These are phyloP conservation scores for Pseudocercospora macadamiae DNA, from an alignment of 2,329 filamentous ascomycete genomes.

Conservation along the genomic window DNA sequence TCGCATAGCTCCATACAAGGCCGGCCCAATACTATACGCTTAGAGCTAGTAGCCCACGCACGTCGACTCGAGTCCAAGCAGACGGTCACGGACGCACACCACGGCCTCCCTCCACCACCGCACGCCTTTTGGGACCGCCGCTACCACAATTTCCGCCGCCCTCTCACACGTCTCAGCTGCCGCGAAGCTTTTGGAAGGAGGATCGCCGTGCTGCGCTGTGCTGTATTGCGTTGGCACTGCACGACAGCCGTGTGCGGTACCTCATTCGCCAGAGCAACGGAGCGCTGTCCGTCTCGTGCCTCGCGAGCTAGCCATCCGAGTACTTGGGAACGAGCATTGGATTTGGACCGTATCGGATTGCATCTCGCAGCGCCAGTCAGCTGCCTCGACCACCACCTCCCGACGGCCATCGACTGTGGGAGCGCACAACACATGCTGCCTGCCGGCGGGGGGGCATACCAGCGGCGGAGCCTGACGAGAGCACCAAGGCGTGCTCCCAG, in stretches of 20 bases:
- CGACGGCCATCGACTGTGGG: constrained; percentile 2
- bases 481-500: neutral
- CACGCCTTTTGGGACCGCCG: neutral
- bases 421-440: constrained; percentile 5
- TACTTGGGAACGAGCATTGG: neutral
- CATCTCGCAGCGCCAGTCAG: neutral
- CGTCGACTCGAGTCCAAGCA: neutral
- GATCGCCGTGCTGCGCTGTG: neutral
- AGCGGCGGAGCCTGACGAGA: neutral
- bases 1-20: neutral
- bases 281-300: constrained; percentile 2
- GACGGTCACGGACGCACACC: no score
- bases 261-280: neutral
- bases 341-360: no score
- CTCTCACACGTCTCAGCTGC: neutral
- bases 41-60: no score
- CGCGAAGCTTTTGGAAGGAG: neutral
- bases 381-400: neutral
- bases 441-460: neutral
- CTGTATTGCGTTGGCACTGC: constrained; percentile 1
- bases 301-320: neutral
- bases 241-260: neutral
- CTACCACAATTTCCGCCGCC: neutral
- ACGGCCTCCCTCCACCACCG: neutral
- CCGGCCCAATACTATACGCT: no score